Conservation (phyloP, 148 eudicot species). For the Rhododendron ferrugineum region DNA sequence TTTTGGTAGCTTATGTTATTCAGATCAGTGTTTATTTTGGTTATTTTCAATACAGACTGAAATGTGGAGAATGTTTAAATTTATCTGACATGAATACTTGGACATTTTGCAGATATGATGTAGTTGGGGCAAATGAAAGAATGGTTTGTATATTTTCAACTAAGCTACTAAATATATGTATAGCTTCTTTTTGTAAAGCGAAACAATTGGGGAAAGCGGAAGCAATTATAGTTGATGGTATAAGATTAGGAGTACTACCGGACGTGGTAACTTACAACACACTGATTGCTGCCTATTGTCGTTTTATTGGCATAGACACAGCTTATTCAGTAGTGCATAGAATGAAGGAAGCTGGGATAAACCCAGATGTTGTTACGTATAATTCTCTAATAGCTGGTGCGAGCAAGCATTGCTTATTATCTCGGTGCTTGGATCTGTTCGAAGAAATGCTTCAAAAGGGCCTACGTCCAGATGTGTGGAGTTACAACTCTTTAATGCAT, state of each 20-base stretch:
- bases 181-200: slow-evolving; percentile 67
- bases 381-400: slow-evolving; percentile 82
- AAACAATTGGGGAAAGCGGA: slow-evolving; percentile 73
- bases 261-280: slow-evolving; percentile 87
- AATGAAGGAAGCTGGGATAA: slow-evolving; percentile 78
- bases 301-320: slow-evolving; percentile 59
- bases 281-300: slow-evolving; percentile 74
- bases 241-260: slow-evolving; percentile 75
- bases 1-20: not conserved
- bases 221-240: slow-evolving; percentile 64
- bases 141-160: slow-evolving; percentile 57
- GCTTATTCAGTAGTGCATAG: slow-evolving; percentile 60
- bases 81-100: slow-evolving; percentile 5
- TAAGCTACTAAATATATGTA: slow-evolving; percentile 64
- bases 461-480: slow-evolving; percentile 66
- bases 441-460: slow-evolving; percentile 74
- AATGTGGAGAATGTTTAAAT: not conserved
- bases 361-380: slow-evolving; percentile 70
- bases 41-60: not conserved
- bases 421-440: slow-evolving; percentile 49
- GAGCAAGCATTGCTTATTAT: slow-evolving; percentile 32
- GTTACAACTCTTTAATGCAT: slow-evolving; percentile 86
- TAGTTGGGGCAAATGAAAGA: slow-evolving; percentile 11
- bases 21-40: not conserved
- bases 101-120: slow-evolving; percentile 2